Base-by-base conservation (phyloP, 2,329 filamentous ascomycete species). In the Cercospora nicotianae region DNA sequence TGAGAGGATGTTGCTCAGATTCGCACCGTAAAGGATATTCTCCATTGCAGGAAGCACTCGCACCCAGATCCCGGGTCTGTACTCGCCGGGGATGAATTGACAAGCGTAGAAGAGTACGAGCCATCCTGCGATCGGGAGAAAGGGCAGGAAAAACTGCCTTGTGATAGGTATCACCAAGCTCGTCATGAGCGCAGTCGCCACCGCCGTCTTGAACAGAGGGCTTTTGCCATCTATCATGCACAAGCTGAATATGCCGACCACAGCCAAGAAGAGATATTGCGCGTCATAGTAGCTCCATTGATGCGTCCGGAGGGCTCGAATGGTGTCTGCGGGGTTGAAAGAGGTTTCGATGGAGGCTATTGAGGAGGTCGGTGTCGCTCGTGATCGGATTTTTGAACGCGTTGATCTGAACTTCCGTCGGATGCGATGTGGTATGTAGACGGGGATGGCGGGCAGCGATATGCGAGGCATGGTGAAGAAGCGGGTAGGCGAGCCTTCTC, bases 1-100 rank as follows among this genome's bases (percentile, higher is more conserved):
- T 13, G 94, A 96, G 64, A 98, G 87, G 76, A 97, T 96, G 80
- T 97, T 97, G 82, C 93, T 96, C 67, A 97, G 86, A 81, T 97
- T 97, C 70, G 94, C 93, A 74, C 94, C 94, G 78, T 97, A 98
- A 36, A 98, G 86, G 70, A 98, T 95, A 80, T 98, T 97, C 82
- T 98, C 94, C 71, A 98, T 87, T 18, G 94, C 93, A 4, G 94
- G 94, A 39, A 98, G 87, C 30, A 98, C 93, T 76, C 94, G 93
- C 72, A 97, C 94, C 92, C 93, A 97, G 75, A 97, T 97, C 70
- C 93, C 91, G 68, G 94, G 94, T 73, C 94, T 89, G 83, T 93
- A 95, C 77, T 94, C 91, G 73, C 89, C 87, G 42, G 93, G 91
- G 74, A 97, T 94, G 82, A 96, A 97, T 77, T 94, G 91, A 84